Evolutionary conservation across 1,139 yeast species (phyloP).

Genomic region (Candida dubliniensis): DNA sequence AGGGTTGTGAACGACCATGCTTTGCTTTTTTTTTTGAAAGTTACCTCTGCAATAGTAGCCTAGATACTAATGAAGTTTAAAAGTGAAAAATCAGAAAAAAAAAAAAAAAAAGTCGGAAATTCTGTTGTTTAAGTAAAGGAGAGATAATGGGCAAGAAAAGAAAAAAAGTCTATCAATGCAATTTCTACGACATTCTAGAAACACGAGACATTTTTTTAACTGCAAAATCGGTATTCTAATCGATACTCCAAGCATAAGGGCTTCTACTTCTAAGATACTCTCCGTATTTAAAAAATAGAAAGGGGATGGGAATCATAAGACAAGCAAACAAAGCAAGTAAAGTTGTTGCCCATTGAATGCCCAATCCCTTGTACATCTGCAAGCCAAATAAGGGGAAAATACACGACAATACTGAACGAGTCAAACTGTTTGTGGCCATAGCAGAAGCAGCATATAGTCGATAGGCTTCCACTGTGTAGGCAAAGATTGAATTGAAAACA

Average conservation of each 20-base stretch:
- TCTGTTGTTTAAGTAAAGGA: not conserved
- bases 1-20: slow-evolving; percentile 78
- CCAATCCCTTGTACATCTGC: slow-evolving; percentile 36
- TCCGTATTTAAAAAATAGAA: slow-evolving; percentile 36
- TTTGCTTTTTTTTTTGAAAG: not conserved
- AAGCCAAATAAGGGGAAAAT: slow-evolving; percentile 40
- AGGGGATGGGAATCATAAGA: slow-evolving; percentile 38
- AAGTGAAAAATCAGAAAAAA: slow-evolving; percentile 3
- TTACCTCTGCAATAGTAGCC: too few species aligned
- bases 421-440: slow-evolving; percentile 42
- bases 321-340: slow-evolving; percentile 35
- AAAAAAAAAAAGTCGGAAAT: slow-evolving; percentile 1
- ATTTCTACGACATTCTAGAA: slow-evolving; percentile 9
- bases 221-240: not conserved
- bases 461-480: slow-evolving; percentile 43
- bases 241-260: slow-evolving; percentile 25
- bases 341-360: slow-evolving; percentile 44
- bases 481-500: slow-evolving; percentile 41
- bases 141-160: not conserved
- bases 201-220: slow-evolving; percentile 1
- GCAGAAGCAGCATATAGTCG: slow-evolving; percentile 42
- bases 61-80: not conserved
- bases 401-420: slow-evolving; percentile 39
- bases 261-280: slow-evolving; percentile 27
- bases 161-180: not conserved